phyloP scores from a whole-genome alignment of 1,284 basidiomycete species.

The Tylopilus sp. region DNA sequence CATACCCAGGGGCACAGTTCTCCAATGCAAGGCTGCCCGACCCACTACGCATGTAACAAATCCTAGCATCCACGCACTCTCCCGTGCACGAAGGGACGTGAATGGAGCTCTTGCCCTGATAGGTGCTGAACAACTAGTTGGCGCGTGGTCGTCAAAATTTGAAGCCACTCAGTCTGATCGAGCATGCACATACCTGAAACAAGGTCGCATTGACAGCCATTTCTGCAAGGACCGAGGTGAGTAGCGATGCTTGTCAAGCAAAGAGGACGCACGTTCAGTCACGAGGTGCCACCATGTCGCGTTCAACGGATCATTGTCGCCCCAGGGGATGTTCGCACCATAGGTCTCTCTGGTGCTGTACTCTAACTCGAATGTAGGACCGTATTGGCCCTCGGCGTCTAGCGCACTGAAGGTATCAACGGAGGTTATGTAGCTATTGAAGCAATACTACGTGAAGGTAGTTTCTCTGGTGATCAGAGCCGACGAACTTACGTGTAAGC shows the following conservation, averaged over 20 bases:
- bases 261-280: slow-evolving; percentile 70
- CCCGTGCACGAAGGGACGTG: slow-evolving; percentile 65
- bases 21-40: slow-evolving; percentile 66
- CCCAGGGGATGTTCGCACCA: slow-evolving; percentile 74
- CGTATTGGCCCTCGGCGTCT: slow-evolving; percentile 52
- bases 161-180: background rate
- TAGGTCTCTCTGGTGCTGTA: slow-evolving; percentile 81
- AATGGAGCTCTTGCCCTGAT: slow-evolving; percentile 78
- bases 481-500: slow-evolving; percentile 71
- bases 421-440: slow-evolving; percentile 68
- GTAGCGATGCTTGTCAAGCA: background rate
- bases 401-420: slow-evolving; percentile 71
- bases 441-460: background rate
- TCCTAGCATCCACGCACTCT: slow-evolving; percentile 72
- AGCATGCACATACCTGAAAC: slow-evolving; percentile 58
- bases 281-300: slow-evolving; percentile 88
- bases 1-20: slow-evolving; percentile 72
- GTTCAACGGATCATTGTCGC: slow-evolving; percentile 76
- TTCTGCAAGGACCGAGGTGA: slow-evolving; percentile 47
- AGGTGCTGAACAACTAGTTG: slow-evolving; percentile 70
- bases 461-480: background rate
- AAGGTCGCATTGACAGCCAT: slow-evolving; percentile 73
- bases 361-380: slow-evolving; percentile 77
- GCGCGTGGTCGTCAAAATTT: slow-evolving; percentile 19
- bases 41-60: slow-evolving; percentile 86